Percentiles rank a stretch among this genome's conserved stretches.
These are phyloP conservation scores for Curvularia sp. DNA, from an alignment of 2,329 filamentous ascomycete genomes.

Conservation along the genomic window DNA sequence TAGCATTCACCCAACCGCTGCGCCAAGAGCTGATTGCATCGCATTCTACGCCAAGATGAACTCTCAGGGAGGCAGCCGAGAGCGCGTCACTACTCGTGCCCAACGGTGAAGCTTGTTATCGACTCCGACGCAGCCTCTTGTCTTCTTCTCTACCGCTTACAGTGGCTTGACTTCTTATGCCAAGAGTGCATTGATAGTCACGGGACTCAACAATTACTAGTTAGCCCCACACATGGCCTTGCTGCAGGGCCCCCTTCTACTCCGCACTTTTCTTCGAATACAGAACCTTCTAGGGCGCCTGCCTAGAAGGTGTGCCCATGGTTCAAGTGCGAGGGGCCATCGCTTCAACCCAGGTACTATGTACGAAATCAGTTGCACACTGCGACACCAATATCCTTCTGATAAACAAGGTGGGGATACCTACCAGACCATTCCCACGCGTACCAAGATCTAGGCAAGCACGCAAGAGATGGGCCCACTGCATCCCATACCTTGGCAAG, in stretches of 20 bases:
- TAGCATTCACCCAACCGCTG: conserved; percentile 15
- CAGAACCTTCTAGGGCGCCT: conserved; percentile 13
- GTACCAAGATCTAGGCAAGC: conserved; percentile 11
- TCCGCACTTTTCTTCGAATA: conserved; percentile 9
- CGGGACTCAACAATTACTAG: conserved; percentile 31
- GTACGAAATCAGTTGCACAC: not conserved
- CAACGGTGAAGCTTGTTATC: conserved; percentile 38
- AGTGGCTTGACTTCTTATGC: conserved; percentile 23
- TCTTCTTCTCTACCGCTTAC: conserved; percentile 24
- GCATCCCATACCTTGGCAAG: conserved; percentile 11
- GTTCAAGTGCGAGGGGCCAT: not conserved
- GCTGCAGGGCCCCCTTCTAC: conserved; percentile 1
- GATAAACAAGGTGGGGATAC: not conserved
- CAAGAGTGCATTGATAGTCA: conserved; percentile 29
- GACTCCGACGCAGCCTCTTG: conserved; percentile 30
- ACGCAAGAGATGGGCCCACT: conserved; percentile 2
- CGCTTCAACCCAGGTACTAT: not conserved
- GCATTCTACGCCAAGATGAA: conserved; percentile 6
- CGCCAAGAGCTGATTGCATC: conserved; percentile 27
- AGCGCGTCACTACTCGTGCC: conserved; percentile 21
- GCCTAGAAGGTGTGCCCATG: not conserved
- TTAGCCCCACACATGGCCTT: not conserved
- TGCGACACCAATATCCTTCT: not conserved
- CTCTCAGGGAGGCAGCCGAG: conserved; percentile 14
- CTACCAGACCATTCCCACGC: not conserved